phyloP scores from a whole-genome alignment of 345 rosid genomes.

The Corymbia maculata region DNA sequence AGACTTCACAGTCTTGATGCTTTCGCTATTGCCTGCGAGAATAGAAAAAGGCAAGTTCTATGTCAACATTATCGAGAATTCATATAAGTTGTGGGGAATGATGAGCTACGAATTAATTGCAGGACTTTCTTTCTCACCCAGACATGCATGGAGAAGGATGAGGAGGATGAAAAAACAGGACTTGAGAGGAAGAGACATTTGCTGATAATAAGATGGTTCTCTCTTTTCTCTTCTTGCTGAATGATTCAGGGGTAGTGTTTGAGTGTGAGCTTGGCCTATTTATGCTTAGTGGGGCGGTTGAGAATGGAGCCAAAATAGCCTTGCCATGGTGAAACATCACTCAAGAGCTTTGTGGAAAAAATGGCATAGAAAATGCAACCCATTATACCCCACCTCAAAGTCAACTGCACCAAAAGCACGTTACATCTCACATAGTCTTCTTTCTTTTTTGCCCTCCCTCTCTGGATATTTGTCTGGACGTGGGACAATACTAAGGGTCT shows the following conservation, averaged over 20 bases:
- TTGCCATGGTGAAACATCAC: neutral
- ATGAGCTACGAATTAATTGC: neutral
- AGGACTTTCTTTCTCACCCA: neutral
- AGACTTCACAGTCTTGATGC: neutral
- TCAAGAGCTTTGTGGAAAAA: conserved; percentile 1
- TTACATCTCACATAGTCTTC: neutral
- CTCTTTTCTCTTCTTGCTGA: neutral
- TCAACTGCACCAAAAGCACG: conserved; percentile 1
- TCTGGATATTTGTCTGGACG: neutral
- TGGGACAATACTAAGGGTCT: neutral
- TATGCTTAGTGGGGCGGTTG: neutral
- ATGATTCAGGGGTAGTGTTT: neutral
- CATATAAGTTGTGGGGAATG: neutral
- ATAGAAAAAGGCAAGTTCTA: neutral
- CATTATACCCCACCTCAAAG: neutral
- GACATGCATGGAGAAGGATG: neutral
- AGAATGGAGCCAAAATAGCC: conserved; percentile 8
- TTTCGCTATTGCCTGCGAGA: neutral
- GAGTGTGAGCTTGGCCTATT: neutral
- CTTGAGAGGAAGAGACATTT: conserved; percentile 3
- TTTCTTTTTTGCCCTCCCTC: neutral
- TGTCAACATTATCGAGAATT: neutral
- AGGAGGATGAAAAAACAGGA: neutral
- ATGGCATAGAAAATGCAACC: neutral
- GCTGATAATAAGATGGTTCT: neutral